Conservation (phyloP, 2,329 filamentous ascomycete genomes). For the Ophiognomonia clavigignenti-juglandacearum region DNA sequence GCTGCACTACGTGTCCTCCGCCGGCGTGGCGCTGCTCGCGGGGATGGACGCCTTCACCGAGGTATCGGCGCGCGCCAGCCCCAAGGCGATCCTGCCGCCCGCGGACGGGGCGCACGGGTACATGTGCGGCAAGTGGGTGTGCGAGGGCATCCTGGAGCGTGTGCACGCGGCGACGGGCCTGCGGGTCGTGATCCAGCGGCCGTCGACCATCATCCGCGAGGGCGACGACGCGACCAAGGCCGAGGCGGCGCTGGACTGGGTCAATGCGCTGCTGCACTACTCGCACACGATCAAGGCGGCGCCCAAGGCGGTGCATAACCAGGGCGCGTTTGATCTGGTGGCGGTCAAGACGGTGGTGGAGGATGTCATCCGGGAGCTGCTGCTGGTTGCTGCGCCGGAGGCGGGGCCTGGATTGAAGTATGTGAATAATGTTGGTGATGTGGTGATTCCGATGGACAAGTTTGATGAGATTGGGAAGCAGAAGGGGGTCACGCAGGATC, state of each 20-base stretch:
- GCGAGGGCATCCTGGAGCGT: conserved; percentile 27
- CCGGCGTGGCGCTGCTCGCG: conserved; percentile 17
- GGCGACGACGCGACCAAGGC: not conserved
- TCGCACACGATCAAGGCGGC: not conserved
- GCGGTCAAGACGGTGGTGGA: not conserved
- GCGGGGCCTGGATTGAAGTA: not conserved
- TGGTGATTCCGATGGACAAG: conserved; percentile 14
- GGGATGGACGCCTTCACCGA: not conserved
- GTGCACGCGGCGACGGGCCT: conserved; percentile 12
- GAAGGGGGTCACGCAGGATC: not conserved
- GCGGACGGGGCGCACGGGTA: conserved; percentile 27
- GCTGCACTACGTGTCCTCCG: conserved; percentile 34
- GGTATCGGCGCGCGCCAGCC: not conserved
- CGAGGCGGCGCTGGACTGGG: not conserved
- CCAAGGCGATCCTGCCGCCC: too few relatives aligned
- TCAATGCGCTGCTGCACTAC: not conserved
- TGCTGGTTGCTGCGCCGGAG: not conserved
- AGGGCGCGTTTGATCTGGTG: not conserved
- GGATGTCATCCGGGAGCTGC: too few relatives aligned
- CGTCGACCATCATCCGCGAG: conserved; percentile 13
- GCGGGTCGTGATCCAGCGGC: conserved; percentile 26
- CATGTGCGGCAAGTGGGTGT: conserved; percentile 17
- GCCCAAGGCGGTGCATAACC: not conserved
- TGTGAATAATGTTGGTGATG: conserved; percentile 16
- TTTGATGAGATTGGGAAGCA: conserved; percentile 5